These are phyloP conservation scores for Piromyces sp. DNA, from an alignment of 192 early-diverging fungal genomes.

Conservation along the genomic window DNA sequence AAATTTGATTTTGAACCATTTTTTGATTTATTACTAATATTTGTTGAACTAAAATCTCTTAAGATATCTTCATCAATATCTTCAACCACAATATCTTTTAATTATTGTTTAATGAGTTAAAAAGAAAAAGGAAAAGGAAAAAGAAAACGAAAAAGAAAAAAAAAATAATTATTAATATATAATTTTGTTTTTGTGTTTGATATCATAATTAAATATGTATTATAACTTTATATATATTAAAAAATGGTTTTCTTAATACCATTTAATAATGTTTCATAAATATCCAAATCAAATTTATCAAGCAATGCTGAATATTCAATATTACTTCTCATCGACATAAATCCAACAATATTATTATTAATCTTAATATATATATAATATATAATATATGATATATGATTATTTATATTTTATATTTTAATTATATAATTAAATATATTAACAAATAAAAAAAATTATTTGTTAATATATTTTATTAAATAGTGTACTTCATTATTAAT, in stretches of 20 bases:
- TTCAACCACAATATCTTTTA: not conserved
- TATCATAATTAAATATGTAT: too few species aligned
- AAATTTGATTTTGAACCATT: not conserved
- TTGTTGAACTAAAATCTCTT: not conserved
- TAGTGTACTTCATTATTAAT: too few species aligned
- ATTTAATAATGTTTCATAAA: constrained; percentile 24
- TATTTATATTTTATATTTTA: too few species aligned
- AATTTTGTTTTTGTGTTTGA: too few species aligned
- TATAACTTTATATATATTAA: too few species aligned
- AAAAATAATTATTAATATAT: not conserved
- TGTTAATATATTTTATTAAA: too few species aligned
- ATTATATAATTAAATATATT: too few species aligned
- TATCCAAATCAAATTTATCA: constrained; percentile 20
- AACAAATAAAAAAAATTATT: too few species aligned
- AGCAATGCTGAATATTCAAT: constrained; percentile 16
- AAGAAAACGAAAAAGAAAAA: too few species aligned
- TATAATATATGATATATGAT: constrained; percentile 3
- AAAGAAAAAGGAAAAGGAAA: too few species aligned
- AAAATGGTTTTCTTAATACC: too few species aligned
- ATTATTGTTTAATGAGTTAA: not conserved
- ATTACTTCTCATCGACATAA: constrained; percentile 24
- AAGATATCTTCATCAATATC: not conserved
- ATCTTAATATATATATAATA: constrained; percentile 6
- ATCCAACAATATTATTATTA: constrained; percentile 22
- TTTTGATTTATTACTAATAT: not conserved